A percentile compares a stretch with the other conserved stretches of the same genome.
phyloP scores from a whole-genome alignment of 345 rosid genomes.

The Lepidium didymum region DNA sequence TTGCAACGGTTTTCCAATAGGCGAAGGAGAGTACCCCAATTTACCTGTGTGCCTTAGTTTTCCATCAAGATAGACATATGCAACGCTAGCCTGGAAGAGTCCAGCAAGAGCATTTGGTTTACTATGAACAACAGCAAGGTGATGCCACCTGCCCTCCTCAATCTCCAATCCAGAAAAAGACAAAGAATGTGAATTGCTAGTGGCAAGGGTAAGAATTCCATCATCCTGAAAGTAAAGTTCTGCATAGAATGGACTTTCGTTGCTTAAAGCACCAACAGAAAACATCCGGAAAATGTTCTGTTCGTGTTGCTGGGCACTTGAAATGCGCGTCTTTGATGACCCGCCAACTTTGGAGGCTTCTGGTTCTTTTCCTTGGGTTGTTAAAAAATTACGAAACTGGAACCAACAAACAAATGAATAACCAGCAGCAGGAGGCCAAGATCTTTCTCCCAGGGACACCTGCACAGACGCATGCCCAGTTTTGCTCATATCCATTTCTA shows the following conservation, averaged over 20 bases:
- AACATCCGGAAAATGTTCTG: slow-evolving; percentile 63
- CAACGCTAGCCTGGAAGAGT: slow-evolving; percentile 97
- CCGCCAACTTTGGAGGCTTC: slow-evolving; percentile 53
- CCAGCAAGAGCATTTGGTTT: slow-evolving; percentile 99
- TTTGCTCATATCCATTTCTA: slow-evolving; percentile 95
- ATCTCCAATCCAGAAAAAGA: slow-evolving; percentile 94
- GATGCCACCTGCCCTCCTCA: slow-evolving; percentile 98
- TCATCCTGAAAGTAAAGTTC: slow-evolving; percentile 94
- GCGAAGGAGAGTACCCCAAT: slow-evolving; percentile 97
- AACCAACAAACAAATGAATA: slow-evolving; percentile 99
- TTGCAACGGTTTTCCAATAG: slow-evolving; percentile 87
- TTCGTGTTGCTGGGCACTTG: slow-evolving; percentile 52
- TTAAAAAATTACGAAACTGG: slow-evolving; percentile 71
- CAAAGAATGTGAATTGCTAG: slow-evolving; percentile 80
- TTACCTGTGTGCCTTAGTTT: slow-evolving; percentile 95
- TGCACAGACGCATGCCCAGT: slow-evolving; percentile 94
- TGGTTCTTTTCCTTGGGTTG: slow-evolving; percentile 54
- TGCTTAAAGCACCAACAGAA: slow-evolving; percentile 85
- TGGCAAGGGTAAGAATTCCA: slow-evolving; percentile 90
- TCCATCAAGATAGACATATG: slow-evolving; percentile 93
- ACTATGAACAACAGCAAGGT: slow-evolving; percentile 98
- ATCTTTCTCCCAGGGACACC: slow-evolving; percentile 97
- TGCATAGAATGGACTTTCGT: slow-evolving; percentile 67
- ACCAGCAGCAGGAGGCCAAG: slow-evolving; percentile 99
- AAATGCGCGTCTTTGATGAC: slow-evolving; percentile 44